Base-by-base conservation (phyloP, 2,329 filamentous ascomycete genomes). In the Pezicula radicicola region DNA sequence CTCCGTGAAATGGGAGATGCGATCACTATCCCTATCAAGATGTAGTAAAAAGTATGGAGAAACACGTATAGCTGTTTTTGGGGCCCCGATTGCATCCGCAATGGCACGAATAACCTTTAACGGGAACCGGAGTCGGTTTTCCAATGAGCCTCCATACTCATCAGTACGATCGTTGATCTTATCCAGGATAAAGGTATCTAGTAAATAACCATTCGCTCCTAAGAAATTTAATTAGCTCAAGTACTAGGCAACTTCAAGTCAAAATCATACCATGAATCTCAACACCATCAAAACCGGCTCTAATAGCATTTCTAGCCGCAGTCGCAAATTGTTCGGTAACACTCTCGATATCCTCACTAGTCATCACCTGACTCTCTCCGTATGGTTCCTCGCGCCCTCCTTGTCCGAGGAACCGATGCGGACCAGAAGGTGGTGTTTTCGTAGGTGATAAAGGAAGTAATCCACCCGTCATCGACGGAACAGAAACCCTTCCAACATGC, bases 111-210 rank as follows among this genome's bases (percentile, higher is more conserved):
- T 70, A 13, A 79, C 73, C 55, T 82, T 78, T 9, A 81, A 53
- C 0, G 68, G 70, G 54, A 82, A 78, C 27, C 76, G 62, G 48
- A 70, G 59, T 51, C 80, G 69, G 57, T 76, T 73, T 68, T 75
- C 70, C 54, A 75, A 70, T 58, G 66, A 68, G 53, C 78, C 70
- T 43, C 73, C 69, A 57, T 77, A 81, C 43, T 70, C 59, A 53
- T 81, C 78, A 1, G 72, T 77, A 1, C 80, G 74, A 46, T 69
- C 70, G 67, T 84, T 84, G 58, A 70, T 69, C 3, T 65, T 72
- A 50, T 76, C 74, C 56, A 80, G 78, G 3, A 74, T 68, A 66
- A 83, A 83, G 56, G 80, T 77, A 50, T 81, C 77, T 25, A 77
- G 67, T 5, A 81, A 66, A 54, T 79, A 80, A 6, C 74, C 73